Conservation (phyloP, 176 grass and related monocot species). For the Eremochloa ophiuroides region DNA sequence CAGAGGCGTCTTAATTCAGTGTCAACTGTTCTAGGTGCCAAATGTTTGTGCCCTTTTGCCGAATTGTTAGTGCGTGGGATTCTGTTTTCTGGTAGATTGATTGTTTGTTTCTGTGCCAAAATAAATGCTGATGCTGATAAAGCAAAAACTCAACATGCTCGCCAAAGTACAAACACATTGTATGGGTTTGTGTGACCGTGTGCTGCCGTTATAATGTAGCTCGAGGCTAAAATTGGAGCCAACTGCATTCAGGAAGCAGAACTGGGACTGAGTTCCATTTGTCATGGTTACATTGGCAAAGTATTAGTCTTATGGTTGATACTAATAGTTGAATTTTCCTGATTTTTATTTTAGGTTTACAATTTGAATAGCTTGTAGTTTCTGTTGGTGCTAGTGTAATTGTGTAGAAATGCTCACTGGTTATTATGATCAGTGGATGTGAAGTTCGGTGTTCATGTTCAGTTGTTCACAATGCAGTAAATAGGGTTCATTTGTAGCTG, state of each 20-base stretch:
- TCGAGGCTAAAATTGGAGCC: not conserved
- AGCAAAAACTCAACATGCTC: not conserved
- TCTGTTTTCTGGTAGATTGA: not conserved
- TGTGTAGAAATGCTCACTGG: not conserved
- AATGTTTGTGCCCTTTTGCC: slow-evolving; percentile 1
- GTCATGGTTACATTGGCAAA: not conserved
- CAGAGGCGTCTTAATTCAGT: not conserved
- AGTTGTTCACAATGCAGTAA: not conserved
- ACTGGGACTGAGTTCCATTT: not conserved
- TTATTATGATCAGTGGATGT: not conserved
- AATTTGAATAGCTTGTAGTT: not conserved
- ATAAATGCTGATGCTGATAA: not conserved
- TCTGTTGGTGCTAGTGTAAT: not conserved
- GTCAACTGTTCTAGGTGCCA: not conserved
- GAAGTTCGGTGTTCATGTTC: not conserved
- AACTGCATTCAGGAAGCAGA: not conserved
- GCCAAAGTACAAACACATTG: not conserved
- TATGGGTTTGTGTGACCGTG: not conserved
- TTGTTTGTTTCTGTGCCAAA: not conserved
- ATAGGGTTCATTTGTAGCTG: not conserved
- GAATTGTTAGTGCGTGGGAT: not conserved
- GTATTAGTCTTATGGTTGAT: not conserved
- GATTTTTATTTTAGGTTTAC: not conserved
- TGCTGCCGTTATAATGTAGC: not conserved
- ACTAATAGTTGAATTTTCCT: not conserved